Evolutionary conservation across 495 filamentous ascomycete species (phyloP).

Genomic region (Xylaria nigripes): DNA sequence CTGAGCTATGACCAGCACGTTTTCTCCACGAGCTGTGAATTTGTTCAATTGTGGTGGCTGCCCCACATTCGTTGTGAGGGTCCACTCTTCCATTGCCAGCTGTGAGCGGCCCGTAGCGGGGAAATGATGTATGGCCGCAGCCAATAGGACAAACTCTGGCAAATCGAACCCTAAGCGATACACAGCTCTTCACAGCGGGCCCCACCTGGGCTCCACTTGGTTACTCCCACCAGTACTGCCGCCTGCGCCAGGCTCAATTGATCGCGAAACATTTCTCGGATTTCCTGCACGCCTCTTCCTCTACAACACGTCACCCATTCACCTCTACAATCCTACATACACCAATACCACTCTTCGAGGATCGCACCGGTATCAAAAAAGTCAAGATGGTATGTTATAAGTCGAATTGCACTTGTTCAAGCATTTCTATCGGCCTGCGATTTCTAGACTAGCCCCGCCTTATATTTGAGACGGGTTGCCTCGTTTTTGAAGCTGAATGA

Average conservation of each 20-base stretch:
- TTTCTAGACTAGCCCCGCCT: constrained; percentile 1
- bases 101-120: not conserved
- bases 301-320: constrained; percentile 10
- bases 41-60: constrained; percentile 9
- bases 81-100: not conserved
- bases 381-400: constrained; percentile 47
- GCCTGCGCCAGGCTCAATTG: constrained; percentile 19
- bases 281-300: constrained; percentile 18
- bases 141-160: constrained; percentile 25
- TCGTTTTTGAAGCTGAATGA: not conserved
- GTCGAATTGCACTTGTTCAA: not conserved
- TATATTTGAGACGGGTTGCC: constrained; percentile 8
- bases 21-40: constrained; percentile 12
- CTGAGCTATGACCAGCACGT: not conserved
- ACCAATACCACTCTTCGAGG: constrained; percentile 42
- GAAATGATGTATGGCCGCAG: not conserved
- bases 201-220: constrained; percentile 3
- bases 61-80: not conserved
- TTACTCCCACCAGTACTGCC: constrained; percentile 15
- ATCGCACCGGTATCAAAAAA: constrained; percentile 42
- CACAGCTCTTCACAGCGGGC: constrained; percentile 12
- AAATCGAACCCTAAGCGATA: constrained; percentile 28
- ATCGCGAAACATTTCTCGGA: constrained; percentile 19
- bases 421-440: not conserved
- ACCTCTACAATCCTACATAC: constrained; percentile 9